These are phyloP conservation scores for Annona cherimola DNA, from an alignment of 164 flowering plant species.

Conservation along the genomic window DNA sequence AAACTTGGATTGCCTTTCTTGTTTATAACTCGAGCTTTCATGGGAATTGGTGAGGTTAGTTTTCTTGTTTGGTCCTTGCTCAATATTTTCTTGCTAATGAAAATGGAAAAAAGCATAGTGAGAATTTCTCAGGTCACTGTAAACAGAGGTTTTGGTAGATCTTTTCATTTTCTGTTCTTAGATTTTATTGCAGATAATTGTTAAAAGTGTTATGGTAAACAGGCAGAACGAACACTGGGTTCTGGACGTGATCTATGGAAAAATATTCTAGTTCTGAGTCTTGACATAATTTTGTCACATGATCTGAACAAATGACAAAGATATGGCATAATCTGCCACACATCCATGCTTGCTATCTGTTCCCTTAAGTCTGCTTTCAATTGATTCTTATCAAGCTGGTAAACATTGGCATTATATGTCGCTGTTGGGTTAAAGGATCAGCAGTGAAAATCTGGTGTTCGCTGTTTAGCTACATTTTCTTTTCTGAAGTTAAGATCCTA, in stretches of 20 bases:
- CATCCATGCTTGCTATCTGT: not conserved
- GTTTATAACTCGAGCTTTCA: conserved; percentile 82
- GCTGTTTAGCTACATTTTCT: too few species aligned
- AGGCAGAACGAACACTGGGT: too few species aligned
- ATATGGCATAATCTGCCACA: not conserved
- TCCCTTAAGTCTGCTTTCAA: not conserved
- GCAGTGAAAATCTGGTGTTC: not conserved
- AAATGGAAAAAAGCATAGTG: not conserved
- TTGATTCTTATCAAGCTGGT: not conserved
- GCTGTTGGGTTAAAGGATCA: not conserved
- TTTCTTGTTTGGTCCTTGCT: not conserved
- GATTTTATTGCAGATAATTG: not conserved
- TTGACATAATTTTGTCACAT: too few species aligned
- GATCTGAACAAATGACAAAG: not conserved
- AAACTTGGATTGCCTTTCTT: conserved; percentile 85
- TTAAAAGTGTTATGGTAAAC: too few species aligned
- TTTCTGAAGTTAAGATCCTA: conserved; percentile 1
- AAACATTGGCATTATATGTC: not conserved
- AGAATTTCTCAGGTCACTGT: not conserved
- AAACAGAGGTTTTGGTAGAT: not conserved
- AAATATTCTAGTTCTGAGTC: too few species aligned
- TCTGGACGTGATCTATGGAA: too few species aligned
- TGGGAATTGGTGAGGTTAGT: conserved; percentile 98
- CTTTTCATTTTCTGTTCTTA: not conserved
- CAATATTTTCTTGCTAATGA: not conserved